Percentiles rank a stretch among this genome's conserved stretches.
Evolutionary conservation across 2,329 filamentous ascomycete genomes (phyloP).

Genomic region (Pseudogymnoascus verrucosus): DNA sequence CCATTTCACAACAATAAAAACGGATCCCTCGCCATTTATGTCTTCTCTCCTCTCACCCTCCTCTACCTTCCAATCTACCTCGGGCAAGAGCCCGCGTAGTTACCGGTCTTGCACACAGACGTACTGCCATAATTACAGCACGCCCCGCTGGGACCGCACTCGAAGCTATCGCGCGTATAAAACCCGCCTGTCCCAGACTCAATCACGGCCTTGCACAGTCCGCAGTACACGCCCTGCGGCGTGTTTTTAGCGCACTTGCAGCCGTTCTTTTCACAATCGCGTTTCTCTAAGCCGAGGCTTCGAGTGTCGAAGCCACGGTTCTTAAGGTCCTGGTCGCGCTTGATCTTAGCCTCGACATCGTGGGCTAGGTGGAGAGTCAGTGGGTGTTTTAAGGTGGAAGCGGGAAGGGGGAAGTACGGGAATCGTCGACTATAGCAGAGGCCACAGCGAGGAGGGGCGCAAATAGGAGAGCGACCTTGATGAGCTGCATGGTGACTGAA

Average conservation of each 20-base stretch:
- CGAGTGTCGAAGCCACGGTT: neutral
- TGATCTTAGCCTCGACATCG: neutral
- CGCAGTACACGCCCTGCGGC: neutral
- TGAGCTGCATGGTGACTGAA: conserved; percentile 10
- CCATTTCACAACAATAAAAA: neutral
- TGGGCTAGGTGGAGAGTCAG: neutral
- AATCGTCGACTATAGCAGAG: conserved; percentile 18
- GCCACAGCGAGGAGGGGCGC: conserved; percentile 14
- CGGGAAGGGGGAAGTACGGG: conserved; percentile 21
- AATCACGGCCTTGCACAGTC: neutral
- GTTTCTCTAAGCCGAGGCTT: neutral
- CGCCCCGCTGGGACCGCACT: neutral
- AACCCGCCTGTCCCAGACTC: neutral
- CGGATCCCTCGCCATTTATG: neutral
- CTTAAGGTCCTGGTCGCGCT: neutral
- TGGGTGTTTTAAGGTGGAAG: conserved; percentile 4
- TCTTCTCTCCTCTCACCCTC: neutral
- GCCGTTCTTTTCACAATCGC: neutral
- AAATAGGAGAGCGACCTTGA: conserved; percentile 20
- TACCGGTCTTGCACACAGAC: neutral
- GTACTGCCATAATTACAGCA: neutral
- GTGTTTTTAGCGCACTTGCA: neutral
- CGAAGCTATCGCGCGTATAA: neutral
- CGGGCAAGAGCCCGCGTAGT: neutral
- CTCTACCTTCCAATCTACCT: neutral